Conservation (phyloP, 257 asterid genomes). For the Sherardia arvensis region DNA sequence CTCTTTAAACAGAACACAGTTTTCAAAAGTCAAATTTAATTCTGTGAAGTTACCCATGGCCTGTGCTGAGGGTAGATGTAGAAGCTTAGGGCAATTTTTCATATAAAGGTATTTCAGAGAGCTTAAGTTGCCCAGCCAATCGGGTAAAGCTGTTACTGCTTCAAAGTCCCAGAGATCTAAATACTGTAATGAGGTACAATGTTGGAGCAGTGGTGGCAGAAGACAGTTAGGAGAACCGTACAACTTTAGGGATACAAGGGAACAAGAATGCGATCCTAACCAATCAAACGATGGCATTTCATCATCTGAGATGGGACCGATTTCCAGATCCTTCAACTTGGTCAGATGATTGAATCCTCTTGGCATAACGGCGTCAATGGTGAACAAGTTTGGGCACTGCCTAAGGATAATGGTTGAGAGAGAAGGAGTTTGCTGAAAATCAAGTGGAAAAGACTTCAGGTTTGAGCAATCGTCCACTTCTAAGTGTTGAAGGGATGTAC, state of each 20-base stretch:
- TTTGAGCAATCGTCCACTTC: background rate
- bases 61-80: too few species aligned
- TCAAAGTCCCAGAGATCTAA: background rate
- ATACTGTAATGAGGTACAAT: background rate
- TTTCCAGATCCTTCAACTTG: background rate
- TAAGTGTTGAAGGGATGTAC: background rate
- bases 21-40: too few species aligned
- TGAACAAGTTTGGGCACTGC: background rate
- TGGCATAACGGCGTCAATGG: background rate
- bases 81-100: too few species aligned
- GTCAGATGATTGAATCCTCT: background rate
- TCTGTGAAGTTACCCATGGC: too few species aligned
- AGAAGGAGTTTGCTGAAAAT: background rate
- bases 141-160: background rate
- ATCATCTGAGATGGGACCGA: background rate
- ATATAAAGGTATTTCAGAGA: too few species aligned
- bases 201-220: slow-evolving; percentile 13
- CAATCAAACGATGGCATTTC: background rate
- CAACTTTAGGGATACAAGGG: background rate
- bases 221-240: slow-evolving; percentile 6
- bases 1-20: too few species aligned
- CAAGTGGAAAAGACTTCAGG: background rate
- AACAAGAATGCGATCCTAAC: background rate
- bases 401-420: background rate
- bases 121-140: background rate